Evolutionary conservation across 208 protist genomes (phyloP).

Genomic region (Acanthamoeba triangularis): DNA sequence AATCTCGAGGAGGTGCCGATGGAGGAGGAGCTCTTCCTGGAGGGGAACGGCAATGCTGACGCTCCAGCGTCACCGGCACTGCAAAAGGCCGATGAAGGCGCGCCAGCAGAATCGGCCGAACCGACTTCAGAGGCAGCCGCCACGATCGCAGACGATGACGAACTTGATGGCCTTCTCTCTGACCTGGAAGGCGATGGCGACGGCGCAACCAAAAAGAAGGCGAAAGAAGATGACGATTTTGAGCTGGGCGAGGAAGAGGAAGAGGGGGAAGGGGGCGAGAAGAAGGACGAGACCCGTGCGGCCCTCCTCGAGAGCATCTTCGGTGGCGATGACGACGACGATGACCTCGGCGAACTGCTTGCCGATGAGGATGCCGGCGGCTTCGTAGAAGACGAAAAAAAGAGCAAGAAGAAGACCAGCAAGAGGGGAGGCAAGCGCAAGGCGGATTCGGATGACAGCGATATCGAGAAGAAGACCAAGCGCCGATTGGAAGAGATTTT

Average conservation of each 20-base stretch:
- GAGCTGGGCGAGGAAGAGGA: neutral
- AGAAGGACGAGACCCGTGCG: slow-evolving; percentile 68
- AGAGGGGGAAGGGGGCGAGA: neutral
- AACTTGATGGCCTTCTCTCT: slow-evolving; percentile 39
- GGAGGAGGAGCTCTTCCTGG: neutral
- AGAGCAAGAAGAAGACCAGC: neutral
- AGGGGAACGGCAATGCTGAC: neutral
- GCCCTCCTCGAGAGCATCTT: slow-evolving; percentile 67
- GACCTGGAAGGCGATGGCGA: neutral
- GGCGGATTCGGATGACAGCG: neutral
- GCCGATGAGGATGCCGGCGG: neutral
- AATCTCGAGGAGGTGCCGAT: slow-evolving; percentile 50
- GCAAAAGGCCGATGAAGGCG: neutral
- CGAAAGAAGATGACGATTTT: neutral
- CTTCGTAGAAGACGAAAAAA: slow-evolving; percentile 6
- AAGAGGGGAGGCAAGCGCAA: neutral
- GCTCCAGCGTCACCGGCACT: neutral
- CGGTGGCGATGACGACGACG: slow-evolving; percentile 65
- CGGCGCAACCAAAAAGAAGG: neutral
- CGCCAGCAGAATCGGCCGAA: neutral
- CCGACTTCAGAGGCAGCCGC: neutral
- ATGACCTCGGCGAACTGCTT: neutral
- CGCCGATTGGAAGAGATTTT: slow-evolving; percentile 45
- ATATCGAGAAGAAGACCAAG: slow-evolving; percentile 63
- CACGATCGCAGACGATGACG: neutral